These are phyloP conservation scores for Boletus rubroflammeus DNA, from an alignment of 768 basidiomycete species.

Conservation along the genomic window DNA sequence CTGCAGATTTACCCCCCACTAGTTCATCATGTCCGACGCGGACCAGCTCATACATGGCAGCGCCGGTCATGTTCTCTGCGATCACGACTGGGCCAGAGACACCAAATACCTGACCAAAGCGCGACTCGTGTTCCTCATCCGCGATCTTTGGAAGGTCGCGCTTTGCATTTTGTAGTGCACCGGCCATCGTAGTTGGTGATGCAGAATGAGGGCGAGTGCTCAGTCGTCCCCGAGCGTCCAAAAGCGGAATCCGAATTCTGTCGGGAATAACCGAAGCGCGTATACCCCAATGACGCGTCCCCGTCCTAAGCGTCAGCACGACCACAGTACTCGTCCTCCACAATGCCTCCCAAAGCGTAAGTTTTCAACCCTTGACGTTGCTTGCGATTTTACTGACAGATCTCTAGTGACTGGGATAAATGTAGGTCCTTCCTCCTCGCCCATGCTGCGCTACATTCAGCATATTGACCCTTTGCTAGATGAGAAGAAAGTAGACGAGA, in stretches of 20 bases:
- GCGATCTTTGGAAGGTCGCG: slow-evolving; percentile 81
- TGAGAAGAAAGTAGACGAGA: slow-evolving; percentile 82
- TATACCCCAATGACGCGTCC: slow-evolving; percentile 37
- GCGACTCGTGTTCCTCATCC: slow-evolving; percentile 87
- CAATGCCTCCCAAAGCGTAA: slow-evolving; percentile 95
- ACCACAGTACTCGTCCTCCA: slow-evolving; percentile 27
- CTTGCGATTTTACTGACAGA: slow-evolving; percentile 6
- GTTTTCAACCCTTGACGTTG: slow-evolving; percentile 31
- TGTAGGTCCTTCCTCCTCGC: slow-evolving; percentile 48
- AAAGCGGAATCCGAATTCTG: slow-evolving; percentile 29
- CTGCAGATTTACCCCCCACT: slow-evolving; percentile 72
- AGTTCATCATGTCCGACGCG: slow-evolving; percentile 98
- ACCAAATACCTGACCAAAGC: slow-evolving; percentile 85
- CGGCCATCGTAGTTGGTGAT: slow-evolving; percentile 62
- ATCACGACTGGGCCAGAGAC: slow-evolving; percentile 99
- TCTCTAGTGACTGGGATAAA: slow-evolving; percentile 93
- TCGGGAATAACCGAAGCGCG: slow-evolving; percentile 29
- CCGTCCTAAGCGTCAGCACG: slow-evolving; percentile 15
- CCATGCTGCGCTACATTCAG: slow-evolving; percentile 1
- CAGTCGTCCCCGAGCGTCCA: slow-evolving; percentile 5
- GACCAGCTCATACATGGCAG: slow-evolving; percentile 97
- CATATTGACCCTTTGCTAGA: slow-evolving; percentile 41
- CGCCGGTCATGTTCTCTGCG: slow-evolving; percentile 91
- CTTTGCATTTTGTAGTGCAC: slow-evolving; percentile 89
- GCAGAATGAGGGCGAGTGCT: background rate